phyloP scores from a whole-genome alignment of 345 rosid genomes.

The Physaria fendleri region DNA sequence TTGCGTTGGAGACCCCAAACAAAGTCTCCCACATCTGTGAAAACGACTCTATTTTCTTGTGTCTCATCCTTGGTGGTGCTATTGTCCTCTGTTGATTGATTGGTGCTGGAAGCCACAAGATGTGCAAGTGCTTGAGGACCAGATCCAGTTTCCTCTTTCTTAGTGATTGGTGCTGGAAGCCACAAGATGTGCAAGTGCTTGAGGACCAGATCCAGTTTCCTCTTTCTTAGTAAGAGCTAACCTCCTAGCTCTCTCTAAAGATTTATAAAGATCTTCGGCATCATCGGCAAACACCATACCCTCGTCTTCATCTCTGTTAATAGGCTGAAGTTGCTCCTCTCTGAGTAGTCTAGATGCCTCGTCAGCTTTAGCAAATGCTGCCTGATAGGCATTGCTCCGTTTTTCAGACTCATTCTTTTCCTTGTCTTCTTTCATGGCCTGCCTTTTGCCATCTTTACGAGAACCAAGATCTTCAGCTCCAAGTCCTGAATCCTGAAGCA shows the following conservation, averaged over 20 bases:
- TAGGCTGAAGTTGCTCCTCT: slow-evolving; percentile 47
- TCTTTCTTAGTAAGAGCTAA: slow-evolving; percentile 74
- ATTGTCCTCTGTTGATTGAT: slow-evolving; percentile 43
- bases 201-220: slow-evolving; percentile 55
- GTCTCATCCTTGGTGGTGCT: slow-evolving; percentile 41
- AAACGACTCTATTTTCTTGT: slow-evolving; percentile 75
- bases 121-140: slow-evolving; percentile 77
- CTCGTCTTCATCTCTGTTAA: slow-evolving; percentile 53
- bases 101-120: slow-evolving; percentile 44
- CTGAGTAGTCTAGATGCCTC: slow-evolving; percentile 79
- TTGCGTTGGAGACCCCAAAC: slow-evolving; percentile 81
- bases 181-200: slow-evolving; percentile 68
- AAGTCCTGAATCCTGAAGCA: slow-evolving; percentile 74
- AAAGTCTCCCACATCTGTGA: slow-evolving; percentile 93
- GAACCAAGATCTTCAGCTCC: slow-evolving; percentile 92
- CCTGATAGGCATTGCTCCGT: slow-evolving; percentile 65
- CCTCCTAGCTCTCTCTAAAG: slow-evolving; percentile 78
- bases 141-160: slow-evolving; percentile 48
- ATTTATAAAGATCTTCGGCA: slow-evolving; percentile 74
- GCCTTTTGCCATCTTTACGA: slow-evolving; percentile 75
- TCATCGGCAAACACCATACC: slow-evolving; percentile 58
- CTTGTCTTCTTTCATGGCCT: slow-evolving; percentile 69
- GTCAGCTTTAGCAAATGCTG: slow-evolving; percentile 79
- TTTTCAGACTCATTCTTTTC: slow-evolving; percentile 71
- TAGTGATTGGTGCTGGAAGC: slow-evolving; percentile 37